Evolutionary conservation across 2,329 filamentous ascomycete species (phyloP), one percentile per base, ranked within the genome.

Genomic region (Dryadomyces quercus-mongolicae): DNA sequence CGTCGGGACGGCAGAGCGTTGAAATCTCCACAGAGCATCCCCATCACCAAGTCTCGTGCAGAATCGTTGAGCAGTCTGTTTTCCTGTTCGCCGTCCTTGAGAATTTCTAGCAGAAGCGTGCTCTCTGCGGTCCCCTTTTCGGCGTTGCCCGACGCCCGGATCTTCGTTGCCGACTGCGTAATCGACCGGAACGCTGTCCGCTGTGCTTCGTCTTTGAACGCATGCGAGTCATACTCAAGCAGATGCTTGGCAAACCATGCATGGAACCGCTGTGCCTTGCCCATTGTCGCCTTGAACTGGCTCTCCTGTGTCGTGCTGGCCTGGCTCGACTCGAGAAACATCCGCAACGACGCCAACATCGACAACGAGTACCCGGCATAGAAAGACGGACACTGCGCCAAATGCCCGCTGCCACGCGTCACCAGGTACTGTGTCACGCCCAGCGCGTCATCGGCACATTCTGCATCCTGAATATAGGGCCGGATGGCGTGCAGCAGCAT

Each of bases 361-460:
- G 89, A 88, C 18, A 96, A 71, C 1, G 85, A 78, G 59, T 91
- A 86, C 0, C 91, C 92, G 12, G 87, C 84, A 45, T 94, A 73
- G 62, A 96, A 96, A 0, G 83, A 84, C 0, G 89, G 82, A 0
- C 77, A 74, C 36, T 78, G 74, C 3, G 67, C 69, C 5, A 98
- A 73, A 64, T 92, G 83, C 5, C 70, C 61, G 16, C 72, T 71
- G 8, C 92, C 90, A 52, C 78, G 77, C 6, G 79, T 73, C 15
- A 97, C 74, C 1, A 99, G 76, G 67, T 95, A 96, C 66, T 89
- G 86, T 56, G 87, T 82, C 38, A 98, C 79, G 0, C 91, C 92
- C 47, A 97, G 75, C 1, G 88, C 84, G 70, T 98, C 93, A 63
- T 95, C 88, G 10, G 91, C 87, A 67, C 92, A 97, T 63, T 94